A percentile compares a stretch with the other conserved stretches of the same genome.
These are phyloP conservation scores for Fusarium sp. DNA, from an alignment of 2,329 filamentous ascomycete genomes.

Conservation along the genomic window DNA sequence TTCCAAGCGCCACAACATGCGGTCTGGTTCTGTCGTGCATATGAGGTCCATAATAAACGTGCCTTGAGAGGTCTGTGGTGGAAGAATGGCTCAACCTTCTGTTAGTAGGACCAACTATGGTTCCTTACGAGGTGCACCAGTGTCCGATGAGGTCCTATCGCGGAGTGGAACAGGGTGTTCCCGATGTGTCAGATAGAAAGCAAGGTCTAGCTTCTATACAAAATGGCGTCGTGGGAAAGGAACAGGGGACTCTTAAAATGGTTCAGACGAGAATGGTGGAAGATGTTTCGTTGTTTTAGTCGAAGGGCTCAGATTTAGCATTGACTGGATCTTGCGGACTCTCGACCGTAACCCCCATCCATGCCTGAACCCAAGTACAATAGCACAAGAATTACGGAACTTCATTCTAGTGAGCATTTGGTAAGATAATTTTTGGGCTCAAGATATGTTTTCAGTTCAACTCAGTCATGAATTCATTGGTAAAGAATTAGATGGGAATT, in stretches of 20 bases:
- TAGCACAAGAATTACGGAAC: constrained; percentile 1
- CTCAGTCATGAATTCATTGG: background rate
- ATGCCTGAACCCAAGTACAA: background rate
- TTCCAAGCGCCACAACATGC: constrained; percentile 29
- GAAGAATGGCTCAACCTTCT: constrained; percentile 33
- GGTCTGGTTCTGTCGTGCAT: constrained; percentile 21
- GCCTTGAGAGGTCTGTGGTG: constrained; percentile 24
- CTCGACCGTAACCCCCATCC: background rate
- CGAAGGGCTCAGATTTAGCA: background rate
- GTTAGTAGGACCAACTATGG: constrained; percentile 27
- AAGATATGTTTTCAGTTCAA: background rate
- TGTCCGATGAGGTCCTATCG: background rate
- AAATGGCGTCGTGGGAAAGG: background rate
- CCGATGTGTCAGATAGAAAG: constrained; percentile 14
- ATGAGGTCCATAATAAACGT: constrained; percentile 18
- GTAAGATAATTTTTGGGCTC: background rate
- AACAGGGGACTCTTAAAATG: background rate
- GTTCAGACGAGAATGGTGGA: constrained; percentile 1
- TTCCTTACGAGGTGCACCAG: constrained; percentile 21
- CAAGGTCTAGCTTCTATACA: constrained; percentile 5
- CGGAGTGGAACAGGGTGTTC: constrained; percentile 22
- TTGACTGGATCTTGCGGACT: background rate
- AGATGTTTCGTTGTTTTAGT: background rate
- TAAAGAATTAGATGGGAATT: background rate
- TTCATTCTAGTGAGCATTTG: background rate